phyloP scores from a whole-genome alignment of 805 yeast genomes.

The Candida maris region DNA sequence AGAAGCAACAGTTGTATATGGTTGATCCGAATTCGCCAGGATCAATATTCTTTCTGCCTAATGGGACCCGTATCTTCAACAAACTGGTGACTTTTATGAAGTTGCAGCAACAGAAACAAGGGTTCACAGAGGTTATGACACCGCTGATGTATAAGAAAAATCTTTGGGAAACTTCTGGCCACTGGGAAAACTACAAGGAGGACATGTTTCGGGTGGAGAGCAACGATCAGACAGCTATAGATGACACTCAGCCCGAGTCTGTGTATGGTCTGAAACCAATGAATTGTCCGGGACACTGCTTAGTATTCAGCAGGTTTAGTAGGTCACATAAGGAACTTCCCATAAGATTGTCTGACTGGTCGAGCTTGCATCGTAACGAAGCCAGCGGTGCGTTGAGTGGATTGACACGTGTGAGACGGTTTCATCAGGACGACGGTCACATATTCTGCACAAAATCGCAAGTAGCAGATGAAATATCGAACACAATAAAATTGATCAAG shows the following conservation, averaged over 20 bases:
- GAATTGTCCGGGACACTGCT: slow-evolving; percentile 72
- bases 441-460: slow-evolving; percentile 84
- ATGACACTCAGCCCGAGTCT: slow-evolving; percentile 36
- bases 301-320: slow-evolving; percentile 70
- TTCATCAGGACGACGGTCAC: slow-evolving; percentile 98
- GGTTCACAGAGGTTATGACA: slow-evolving; percentile 88
- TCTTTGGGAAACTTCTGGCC: slow-evolving; percentile 90
- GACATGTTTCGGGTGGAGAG: slow-evolving; percentile 91
- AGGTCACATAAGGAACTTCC: slow-evolving; percentile 87
- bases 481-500: slow-evolving; percentile 69
- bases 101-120: slow-evolving; percentile 71
- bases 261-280: slow-evolving; percentile 84
- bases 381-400: slow-evolving; percentile 93
- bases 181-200: slow-evolving; percentile 90
- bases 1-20: slow-evolving; percentile 70
- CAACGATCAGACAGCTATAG: slow-evolving; percentile 32
- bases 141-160: slow-evolving; percentile 82
- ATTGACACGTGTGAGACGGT: slow-evolving; percentile 85
- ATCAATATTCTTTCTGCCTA: slow-evolving; percentile 85
- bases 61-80: slow-evolving; percentile 85
- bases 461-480: slow-evolving; percentile 66
- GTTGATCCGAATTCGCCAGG: slow-evolving; percentile 87
- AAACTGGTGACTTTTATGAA: slow-evolving; percentile 79
- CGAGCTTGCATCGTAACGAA: slow-evolving; percentile 91
- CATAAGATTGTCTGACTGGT: slow-evolving; percentile 79